These are phyloP conservation scores for Epichloe baconii DNA, from an alignment of 2,329 filamentous ascomycete species.

Conservation along the genomic window DNA sequence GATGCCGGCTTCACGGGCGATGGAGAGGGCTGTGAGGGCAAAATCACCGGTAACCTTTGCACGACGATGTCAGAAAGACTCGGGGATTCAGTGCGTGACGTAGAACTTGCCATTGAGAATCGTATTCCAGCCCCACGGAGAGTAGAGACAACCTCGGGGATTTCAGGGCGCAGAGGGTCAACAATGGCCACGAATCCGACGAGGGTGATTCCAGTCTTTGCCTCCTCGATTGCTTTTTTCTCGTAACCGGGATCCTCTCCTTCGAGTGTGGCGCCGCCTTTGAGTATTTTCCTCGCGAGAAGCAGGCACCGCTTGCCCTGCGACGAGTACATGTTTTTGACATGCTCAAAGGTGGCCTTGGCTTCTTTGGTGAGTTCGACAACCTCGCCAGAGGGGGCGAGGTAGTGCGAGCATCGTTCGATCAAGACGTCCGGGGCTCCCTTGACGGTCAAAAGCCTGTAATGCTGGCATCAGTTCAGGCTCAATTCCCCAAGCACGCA, in stretches of 20 bases:
- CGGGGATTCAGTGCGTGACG: not conserved
- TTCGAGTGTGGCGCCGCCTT: slow-evolving; percentile 25
- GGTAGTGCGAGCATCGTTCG: slow-evolving; percentile 43
- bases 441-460: slow-evolving; percentile 57
- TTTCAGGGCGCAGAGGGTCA: slow-evolving; percentile 64
- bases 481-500: no score
- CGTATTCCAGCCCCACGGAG: slow-evolving; percentile 57
- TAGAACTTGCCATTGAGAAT: slow-evolving; percentile 54
- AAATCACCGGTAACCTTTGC: slow-evolving; percentile 59
- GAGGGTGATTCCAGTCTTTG: slow-evolving; percentile 47
- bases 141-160: slow-evolving; percentile 51
- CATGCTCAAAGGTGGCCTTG: slow-evolving; percentile 34
- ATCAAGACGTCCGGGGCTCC: slow-evolving; percentile 66
- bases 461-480: not conserved
- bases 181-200: slow-evolving; percentile 67
- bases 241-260: slow-evolving; percentile 30
- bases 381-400: slow-evolving; percentile 40
- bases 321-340: slow-evolving; percentile 57
- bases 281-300: slow-evolving; percentile 47
- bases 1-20: slow-evolving; percentile 60
- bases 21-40: slow-evolving; percentile 59
- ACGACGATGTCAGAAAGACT: not conserved
- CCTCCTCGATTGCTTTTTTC: slow-evolving; percentile 40
- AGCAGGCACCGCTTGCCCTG: slow-evolving; percentile 56
- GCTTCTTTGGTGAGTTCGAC: slow-evolving; percentile 33